A percentile compares a stretch with the other conserved stretches of the same genome.
Evolutionary conservation across 441 rosid genomes (phyloP).

Genomic region (Gossypium schwendimanii): DNA sequence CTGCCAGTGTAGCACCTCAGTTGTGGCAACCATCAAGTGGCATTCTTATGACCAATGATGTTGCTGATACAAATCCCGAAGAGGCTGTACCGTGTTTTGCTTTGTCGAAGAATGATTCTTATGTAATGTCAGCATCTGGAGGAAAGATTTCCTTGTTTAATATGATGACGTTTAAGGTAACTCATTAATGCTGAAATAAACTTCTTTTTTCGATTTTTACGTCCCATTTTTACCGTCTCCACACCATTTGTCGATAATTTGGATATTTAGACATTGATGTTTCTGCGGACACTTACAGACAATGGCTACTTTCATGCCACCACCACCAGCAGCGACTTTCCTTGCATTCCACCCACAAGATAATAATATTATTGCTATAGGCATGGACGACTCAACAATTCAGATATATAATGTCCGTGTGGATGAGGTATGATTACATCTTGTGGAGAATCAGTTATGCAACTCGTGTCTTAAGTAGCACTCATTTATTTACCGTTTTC

Average conservation of each 20-base stretch:
- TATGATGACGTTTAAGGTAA: slow-evolving; percentile 92
- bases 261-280: not conserved
- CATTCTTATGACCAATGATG: slow-evolving; percentile 72
- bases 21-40: slow-evolving; percentile 86
- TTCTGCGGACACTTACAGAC: slow-evolving; percentile 40
- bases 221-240: not conserved
- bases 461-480: not conserved
- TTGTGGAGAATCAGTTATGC: not conserved
- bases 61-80: slow-evolving; percentile 55
- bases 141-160: slow-evolving; percentile 84
- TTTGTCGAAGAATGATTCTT: slow-evolving; percentile 81
- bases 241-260: not conserved
- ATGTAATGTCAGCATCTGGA: slow-evolving; percentile 89
- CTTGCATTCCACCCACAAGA: slow-evolving; percentile 92
- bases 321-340: slow-evolving; percentile 86
- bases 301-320: slow-evolving; percentile 81
- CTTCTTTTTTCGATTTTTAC: not conserved
- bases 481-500: slow-evolving; percentile 5
- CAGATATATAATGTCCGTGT: slow-evolving; percentile 84
- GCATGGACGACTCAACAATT: slow-evolving; percentile 80
- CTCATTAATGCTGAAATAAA: not conserved
- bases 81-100: slow-evolving; percentile 84
- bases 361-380: slow-evolving; percentile 77
- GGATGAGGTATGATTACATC: slow-evolving; percentile 55
- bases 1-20: slow-evolving; percentile 62